Evolutionary conservation across 306 rosid species (phyloP).

Genomic region (Rosa persica): DNA sequence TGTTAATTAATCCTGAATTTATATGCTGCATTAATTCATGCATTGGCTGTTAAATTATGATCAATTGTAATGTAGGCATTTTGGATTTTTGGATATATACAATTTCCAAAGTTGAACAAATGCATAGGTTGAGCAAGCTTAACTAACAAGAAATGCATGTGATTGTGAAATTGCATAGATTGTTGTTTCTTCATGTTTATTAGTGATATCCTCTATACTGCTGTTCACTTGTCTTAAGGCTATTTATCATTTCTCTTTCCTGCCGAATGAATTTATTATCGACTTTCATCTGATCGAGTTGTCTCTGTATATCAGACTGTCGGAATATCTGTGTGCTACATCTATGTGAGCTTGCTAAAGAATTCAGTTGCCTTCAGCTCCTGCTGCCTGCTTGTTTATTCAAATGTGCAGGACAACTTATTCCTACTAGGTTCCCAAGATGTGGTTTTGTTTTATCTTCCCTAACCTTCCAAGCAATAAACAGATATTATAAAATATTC

Average conservation of each 20-base stretch:
- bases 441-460: background rate
- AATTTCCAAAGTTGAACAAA: background rate
- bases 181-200: background rate
- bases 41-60: background rate
- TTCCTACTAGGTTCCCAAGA: background rate
- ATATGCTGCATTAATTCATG: background rate
- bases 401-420: background rate
- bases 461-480: constrained; percentile 2
- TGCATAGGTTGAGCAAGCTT: background rate
- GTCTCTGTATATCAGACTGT: background rate
- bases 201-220: background rate
- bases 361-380: background rate
- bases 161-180: background rate
- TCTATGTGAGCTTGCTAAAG: background rate
- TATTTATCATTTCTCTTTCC: background rate
- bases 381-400: background rate
- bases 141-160: background rate
- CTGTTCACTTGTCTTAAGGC: background rate
- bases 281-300: background rate
- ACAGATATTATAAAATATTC: too few relatives aligned
- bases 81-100: background rate
- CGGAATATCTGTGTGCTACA: background rate
- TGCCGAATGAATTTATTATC: background rate
- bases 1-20: background rate
- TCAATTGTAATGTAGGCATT: background rate